Base-by-base conservation (phyloP, 371 early-diverging fungal genomes). In the Mortierella sp. region DNA sequence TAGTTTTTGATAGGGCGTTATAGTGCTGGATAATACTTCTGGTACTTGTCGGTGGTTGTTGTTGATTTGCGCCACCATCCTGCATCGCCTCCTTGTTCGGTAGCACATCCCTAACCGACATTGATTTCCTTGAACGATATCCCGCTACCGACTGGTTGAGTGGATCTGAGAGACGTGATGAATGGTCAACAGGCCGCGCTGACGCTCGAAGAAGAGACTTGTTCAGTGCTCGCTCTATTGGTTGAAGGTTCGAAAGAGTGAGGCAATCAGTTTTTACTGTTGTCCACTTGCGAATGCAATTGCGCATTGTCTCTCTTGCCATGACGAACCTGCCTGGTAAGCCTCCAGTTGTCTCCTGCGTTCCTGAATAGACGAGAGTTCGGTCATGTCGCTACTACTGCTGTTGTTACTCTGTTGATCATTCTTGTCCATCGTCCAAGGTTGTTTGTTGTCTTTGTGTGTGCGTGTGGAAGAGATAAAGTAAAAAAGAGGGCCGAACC, bases 261-360 rank as follows among this genome's bases (percentile, higher is more conserved):
- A 21, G 5, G 11, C 3, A 59, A 43, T 40, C 46, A 24, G 34
- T 21, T 57, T 54, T 43, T 44, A 26, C 44, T 67, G 24, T 69
- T 69, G 40, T 19, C 11, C 37, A 31, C 3, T 48, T 57, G 14
- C 5, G 76, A 16, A n/a, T 48, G 64, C 48, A 11, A 64, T 31
- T 28, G 28, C 34, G 0, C 24, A 46, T 21, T 21, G 44, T 3
- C 10, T 10, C n/a, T 19, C n/a, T 28, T 14, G 61, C 26, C 64
- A 48, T 9, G 71, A 46, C 48, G 55, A 43, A 81, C 85, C 85
- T 57, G 85, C 81, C 76, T 85, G 78, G 50, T 76, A 85, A 14
- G 81, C 85, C 51, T 85, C 81, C 21, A 85, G 71, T 44, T 78
- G 81, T 71, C 40, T 69, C 21, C 85, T 75, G 10, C 85, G 85